These are phyloP conservation scores for Filosporella fistucella DNA, from an alignment of 495 filamentous ascomycete genomes.

Conservation along the genomic window DNA sequence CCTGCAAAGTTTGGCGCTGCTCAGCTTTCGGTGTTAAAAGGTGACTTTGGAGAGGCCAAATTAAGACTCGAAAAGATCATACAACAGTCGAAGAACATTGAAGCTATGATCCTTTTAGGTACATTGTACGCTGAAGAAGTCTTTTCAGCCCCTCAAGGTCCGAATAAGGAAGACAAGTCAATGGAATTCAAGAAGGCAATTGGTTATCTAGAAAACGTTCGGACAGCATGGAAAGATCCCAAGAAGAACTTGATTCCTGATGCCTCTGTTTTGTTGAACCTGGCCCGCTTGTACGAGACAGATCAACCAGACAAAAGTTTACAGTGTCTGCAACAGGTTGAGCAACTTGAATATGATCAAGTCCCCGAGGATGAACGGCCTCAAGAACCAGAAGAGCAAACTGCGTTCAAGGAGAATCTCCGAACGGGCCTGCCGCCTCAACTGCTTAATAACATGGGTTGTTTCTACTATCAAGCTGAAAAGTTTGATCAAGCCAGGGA, in stretches of 20 bases:
- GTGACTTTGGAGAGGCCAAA: slow-evolving; percentile 86
- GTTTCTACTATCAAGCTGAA: slow-evolving; percentile 85
- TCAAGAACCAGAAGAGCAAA: slow-evolving; percentile 56
- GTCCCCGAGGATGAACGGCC: slow-evolving; percentile 64
- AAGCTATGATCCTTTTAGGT: slow-evolving; percentile 85
- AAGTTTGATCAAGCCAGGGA: slow-evolving; percentile 76
- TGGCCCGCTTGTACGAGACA: slow-evolving; percentile 83
- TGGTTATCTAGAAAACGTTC: slow-evolving; percentile 72
- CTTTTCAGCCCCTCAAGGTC: slow-evolving; percentile 66
- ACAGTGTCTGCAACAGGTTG: slow-evolving; percentile 84
- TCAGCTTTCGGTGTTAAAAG: slow-evolving; percentile 78
- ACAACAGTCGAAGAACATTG: slow-evolving; percentile 76
- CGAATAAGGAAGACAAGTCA: slow-evolving; percentile 81
- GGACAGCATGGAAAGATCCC: slow-evolving; percentile 83
- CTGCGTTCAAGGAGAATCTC: slow-evolving; percentile 52
- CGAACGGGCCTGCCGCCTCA: slow-evolving; percentile 80
- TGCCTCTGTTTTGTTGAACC: slow-evolving; percentile 83
- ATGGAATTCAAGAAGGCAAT: slow-evolving; percentile 80
- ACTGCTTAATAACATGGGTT: slow-evolving; percentile 93
- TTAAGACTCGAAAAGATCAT: slow-evolving; percentile 91
- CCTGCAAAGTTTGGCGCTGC: slow-evolving; percentile 91
- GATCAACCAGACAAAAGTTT: slow-evolving; percentile 85
- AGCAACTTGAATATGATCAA: slow-evolving; percentile 76
- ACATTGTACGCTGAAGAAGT: slow-evolving; percentile 92
- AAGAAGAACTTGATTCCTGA: slow-evolving; percentile 78